phyloP scores from a whole-genome alignment of 2,329 filamentous ascomycete genomes.

The Stenocarpella maydis region DNA sequence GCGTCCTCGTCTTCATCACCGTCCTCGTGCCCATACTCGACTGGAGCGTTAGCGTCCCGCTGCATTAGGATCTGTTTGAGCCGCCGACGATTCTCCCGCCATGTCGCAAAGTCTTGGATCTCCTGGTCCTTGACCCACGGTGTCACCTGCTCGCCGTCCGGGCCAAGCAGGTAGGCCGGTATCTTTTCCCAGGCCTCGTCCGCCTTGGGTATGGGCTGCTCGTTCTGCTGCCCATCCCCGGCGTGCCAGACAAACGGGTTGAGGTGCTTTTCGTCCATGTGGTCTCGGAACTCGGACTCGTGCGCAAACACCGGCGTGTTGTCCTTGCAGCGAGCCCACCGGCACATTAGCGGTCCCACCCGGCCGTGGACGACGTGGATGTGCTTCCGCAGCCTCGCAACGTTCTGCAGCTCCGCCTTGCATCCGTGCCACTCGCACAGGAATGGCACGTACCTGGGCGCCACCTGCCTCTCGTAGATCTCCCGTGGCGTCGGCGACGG shows the following conservation, averaged over 20 bases:
- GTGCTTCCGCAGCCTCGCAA: conserved; percentile 65
- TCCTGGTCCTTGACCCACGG: conserved; percentile 62
- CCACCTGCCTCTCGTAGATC: conserved; percentile 42
- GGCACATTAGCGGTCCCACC: conserved; percentile 41
- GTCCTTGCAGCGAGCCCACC: conserved; percentile 52
- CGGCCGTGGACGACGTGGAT: conserved; percentile 59
- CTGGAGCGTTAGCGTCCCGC: conserved; percentile 55
- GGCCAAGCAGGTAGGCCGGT: conserved; percentile 61
- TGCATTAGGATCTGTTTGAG: conserved; percentile 53
- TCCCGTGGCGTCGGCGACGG: conserved; percentile 33
- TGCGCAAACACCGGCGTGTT: conserved; percentile 36
- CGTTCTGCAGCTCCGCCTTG: conserved; percentile 68
- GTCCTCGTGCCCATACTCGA: conserved; percentile 49
- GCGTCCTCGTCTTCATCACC: conserved; percentile 43
- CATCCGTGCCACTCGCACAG: conserved; percentile 68
- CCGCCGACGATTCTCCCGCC: conserved; percentile 53
- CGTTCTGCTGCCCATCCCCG: conserved; percentile 65
- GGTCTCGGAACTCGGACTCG: conserved; percentile 51
- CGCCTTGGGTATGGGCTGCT: conserved; percentile 29
- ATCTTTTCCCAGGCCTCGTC: conserved; percentile 38
- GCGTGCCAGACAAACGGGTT: conserved; percentile 63
- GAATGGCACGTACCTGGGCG: conserved; percentile 57
- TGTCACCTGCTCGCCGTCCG: conserved; percentile 63
- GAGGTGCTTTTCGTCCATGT: conserved; percentile 64
- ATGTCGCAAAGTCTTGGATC: conserved; percentile 57